A percentile compares a stretch with the other conserved stretches of the same genome.
Evolutionary conservation across 768 basidiomycete species (phyloP).

Genomic region (Termitomyces bulborhizus): DNA sequence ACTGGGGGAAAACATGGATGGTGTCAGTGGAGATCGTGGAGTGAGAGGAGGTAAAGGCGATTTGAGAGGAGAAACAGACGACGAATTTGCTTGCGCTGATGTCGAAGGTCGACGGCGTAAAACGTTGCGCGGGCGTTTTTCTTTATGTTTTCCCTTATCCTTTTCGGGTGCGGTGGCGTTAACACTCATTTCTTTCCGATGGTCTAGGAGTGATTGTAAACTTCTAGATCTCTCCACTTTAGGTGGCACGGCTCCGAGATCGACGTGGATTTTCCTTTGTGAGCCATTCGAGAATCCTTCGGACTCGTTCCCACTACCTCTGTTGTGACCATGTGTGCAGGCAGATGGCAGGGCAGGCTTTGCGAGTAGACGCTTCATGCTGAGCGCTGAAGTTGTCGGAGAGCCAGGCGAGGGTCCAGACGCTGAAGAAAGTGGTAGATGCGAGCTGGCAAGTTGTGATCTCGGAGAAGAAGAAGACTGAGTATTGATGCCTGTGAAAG

Average conservation of each 20-base stretch:
- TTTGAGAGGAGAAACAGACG: background rate
- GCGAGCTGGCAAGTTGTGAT: background rate
- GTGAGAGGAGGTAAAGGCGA: constrained; percentile 8
- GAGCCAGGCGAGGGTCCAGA: background rate
- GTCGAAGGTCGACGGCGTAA: constrained; percentile 8
- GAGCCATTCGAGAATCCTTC: constrained; percentile 5
- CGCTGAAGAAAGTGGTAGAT: background rate
- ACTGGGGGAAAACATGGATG: constrained; percentile 4
- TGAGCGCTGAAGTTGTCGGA: background rate
- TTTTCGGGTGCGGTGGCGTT: background rate
- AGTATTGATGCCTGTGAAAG: background rate
- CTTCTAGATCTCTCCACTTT: constrained; percentile 1
- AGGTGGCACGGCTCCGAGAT: background rate
- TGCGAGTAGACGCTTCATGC: constrained; percentile 18
- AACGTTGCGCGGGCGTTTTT: constrained; percentile 9
- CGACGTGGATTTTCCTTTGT: background rate
- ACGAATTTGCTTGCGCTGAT: background rate
- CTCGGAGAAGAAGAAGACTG: background rate
- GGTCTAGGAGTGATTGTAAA: background rate
- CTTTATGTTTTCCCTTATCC: background rate
- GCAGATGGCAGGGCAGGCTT: constrained; percentile 17
- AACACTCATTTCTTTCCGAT: background rate
- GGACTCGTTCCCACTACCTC: constrained; percentile 15
- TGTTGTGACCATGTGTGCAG: background rate
- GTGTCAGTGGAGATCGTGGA: constrained; percentile 6